Percentiles rank a stretch among this genome's conserved stretches.
Conservation (phyloP, 2,329 filamentous ascomycete species). For the Colletotrichum liriopes region DNA sequence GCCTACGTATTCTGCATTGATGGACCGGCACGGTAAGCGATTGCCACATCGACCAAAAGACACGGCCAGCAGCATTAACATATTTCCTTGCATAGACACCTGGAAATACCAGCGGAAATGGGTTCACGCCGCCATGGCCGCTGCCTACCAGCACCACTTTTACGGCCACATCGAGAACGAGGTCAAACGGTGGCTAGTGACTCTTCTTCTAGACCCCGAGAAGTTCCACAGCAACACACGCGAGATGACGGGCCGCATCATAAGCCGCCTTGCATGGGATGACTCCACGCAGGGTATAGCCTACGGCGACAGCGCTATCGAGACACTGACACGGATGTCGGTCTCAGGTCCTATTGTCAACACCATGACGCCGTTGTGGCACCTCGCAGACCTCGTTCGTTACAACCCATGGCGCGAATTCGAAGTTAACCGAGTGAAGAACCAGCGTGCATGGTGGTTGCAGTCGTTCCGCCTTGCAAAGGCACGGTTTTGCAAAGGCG, state of each 20-base stretch:
- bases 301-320: conserved; percentile 63
- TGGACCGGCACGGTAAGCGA: conserved; percentile 64
- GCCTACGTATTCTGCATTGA: conserved; percentile 64
- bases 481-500: conserved; percentile 56
- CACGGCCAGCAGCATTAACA: background rate
- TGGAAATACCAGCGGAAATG: conserved; percentile 67
- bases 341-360: conserved; percentile 68
- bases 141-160: conserved; percentile 58
- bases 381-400: conserved; percentile 56
- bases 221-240: conserved; percentile 63
- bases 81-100: conserved; percentile 52
- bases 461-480: conserved; percentile 59
- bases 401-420: conserved; percentile 65
- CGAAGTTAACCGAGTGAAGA: conserved; percentile 60
- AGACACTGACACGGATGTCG: conserved; percentile 66
- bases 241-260: conserved; percentile 66
- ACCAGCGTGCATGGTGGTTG: conserved; percentile 64
- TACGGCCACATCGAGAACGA: conserved; percentile 66
- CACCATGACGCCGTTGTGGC: conserved; percentile 65
- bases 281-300: conserved; percentile 62
- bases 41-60: background rate
- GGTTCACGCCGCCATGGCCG: conserved; percentile 66
- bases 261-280: conserved; percentile 66
- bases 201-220: conserved; percentile 62
- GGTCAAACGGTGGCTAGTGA: conserved; percentile 61